Evolutionary conservation across 2,329 filamentous ascomycete genomes (phyloP).

Genomic region (Arthrocladium fulminans): DNA sequence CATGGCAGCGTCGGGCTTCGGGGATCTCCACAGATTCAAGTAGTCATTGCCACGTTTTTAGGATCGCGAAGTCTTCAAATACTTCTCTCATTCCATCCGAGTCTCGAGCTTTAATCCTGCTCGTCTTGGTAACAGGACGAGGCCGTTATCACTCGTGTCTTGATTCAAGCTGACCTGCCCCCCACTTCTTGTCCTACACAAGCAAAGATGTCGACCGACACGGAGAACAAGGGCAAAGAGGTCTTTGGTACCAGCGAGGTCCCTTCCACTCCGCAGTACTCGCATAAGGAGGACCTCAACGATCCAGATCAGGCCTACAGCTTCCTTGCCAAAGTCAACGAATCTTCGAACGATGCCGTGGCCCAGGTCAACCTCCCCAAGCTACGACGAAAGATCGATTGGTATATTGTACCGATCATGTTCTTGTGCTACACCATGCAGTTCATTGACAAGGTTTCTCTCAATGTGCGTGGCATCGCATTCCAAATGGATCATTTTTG

Average conservation of each 20-base stretch:
- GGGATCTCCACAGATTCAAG: too few relatives aligned
- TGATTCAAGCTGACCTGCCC: too few relatives aligned
- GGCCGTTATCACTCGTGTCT: too few relatives aligned
- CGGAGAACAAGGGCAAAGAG: slow-evolving; percentile 15
- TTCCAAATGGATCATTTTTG: background rate
- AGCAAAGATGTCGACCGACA: slow-evolving; percentile 19
- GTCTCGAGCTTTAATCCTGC: too few relatives aligned
- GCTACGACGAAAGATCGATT: slow-evolving; percentile 35
- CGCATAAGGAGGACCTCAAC: slow-evolving; percentile 13
- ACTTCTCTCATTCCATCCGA: too few relatives aligned
- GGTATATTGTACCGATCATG: slow-evolving; percentile 27
- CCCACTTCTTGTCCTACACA: background rate
- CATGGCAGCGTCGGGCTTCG: too few relatives aligned
- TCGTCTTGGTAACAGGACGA: too few relatives aligned
- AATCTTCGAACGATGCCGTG: slow-evolving; percentile 25
- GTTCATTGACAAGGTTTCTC: slow-evolving; percentile 31
- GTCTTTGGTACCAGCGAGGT: background rate
- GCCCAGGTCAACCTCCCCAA: slow-evolving; percentile 34
- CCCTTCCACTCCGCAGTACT: background rate
- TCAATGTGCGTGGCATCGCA: slow-evolving; percentile 43
- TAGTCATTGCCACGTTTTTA: too few relatives aligned
- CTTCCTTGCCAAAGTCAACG: slow-evolving; percentile 3
- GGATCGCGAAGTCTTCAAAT: too few relatives aligned
- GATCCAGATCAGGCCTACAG: slow-evolving; percentile 32
- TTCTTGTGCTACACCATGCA: slow-evolving; percentile 29